A percentile compares a stretch with the other conserved stretches of the same genome.
Conservation (phyloP, 345 rosid genomes). For the Euphorbia peplus region DNA sequence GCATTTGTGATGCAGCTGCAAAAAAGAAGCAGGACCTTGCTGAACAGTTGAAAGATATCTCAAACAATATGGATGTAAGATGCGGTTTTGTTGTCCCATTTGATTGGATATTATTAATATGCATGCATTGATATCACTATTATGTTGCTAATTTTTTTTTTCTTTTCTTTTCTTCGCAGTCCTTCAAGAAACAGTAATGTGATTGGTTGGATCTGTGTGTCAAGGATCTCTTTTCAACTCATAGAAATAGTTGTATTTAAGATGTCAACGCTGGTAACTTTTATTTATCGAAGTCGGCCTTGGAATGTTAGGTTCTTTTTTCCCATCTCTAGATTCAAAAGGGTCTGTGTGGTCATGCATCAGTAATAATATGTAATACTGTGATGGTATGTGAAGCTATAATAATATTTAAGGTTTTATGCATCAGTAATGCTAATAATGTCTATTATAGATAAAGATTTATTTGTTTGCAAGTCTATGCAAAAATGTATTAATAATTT, state of each 20-base stretch:
- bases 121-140: not conserved
- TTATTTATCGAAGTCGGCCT: not conserved
- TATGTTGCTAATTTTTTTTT: conserved; percentile 1
- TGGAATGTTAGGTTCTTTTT: not conserved
- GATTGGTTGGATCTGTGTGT: not conserved
- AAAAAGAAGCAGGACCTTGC: conserved; percentile 51
- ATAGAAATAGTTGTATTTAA: not conserved
- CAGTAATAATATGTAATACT: no score
- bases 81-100: not conserved
- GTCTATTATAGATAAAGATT: no score
- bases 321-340: no score
- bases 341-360: no score
- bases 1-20: conserved; percentile 39
- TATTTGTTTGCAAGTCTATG: no score
- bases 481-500: no score
- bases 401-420: no score
- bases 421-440: no score
- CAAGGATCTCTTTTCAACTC: not conserved
- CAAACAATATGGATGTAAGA: conserved; percentile 44
- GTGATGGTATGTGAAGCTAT: no score
- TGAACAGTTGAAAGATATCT: conserved; percentile 53
- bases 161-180: conserved; percentile 25
- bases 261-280: not conserved
- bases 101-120: not conserved
- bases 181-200: conserved; percentile 28